phyloP scores from a whole-genome alignment of 176 grass and related monocot species.

The Miscanthus lutarioriparius region DNA sequence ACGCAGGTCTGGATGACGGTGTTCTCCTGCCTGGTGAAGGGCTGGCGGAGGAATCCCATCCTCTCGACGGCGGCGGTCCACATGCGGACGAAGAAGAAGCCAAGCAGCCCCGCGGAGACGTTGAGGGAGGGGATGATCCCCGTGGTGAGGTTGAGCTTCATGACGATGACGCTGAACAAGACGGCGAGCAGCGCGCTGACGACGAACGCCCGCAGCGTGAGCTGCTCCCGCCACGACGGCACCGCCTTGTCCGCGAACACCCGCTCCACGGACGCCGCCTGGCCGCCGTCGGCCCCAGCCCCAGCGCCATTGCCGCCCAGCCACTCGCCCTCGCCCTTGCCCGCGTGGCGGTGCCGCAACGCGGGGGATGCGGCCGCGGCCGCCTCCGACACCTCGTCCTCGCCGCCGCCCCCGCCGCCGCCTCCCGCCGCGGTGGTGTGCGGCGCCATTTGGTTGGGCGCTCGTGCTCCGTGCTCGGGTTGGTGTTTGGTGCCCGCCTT shows the following conservation, averaged over 20 bases:
- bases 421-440: background rate
- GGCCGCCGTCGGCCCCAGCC: background rate
- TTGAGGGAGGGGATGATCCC: conserved; percentile 88
- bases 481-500: background rate
- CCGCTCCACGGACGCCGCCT: conserved; percentile 47
- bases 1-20: conserved; percentile 91
- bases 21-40: conserved; percentile 91
- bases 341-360: conserved; percentile 51
- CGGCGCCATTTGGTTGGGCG: conserved; percentile 21
- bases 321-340: background rate
- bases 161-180: conserved; percentile 85
- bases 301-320: background rate
- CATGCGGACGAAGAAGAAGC: conserved; percentile 84
- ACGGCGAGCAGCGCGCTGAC: conserved; percentile 61
- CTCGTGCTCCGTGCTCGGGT: background rate
- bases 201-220: conserved; percentile 69
- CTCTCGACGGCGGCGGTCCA: conserved; percentile 64
- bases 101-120: conserved; percentile 84
- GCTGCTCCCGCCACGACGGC: conserved; percentile 73
- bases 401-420: conserved; percentile 34
- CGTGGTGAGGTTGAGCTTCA: conserved; percentile 97
- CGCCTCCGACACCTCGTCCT: conserved; percentile 32
- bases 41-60: conserved; percentile 42
- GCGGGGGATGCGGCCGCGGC: background rate
- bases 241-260: conserved; percentile 61